phyloP scores from a whole-genome alignment of 768 basidiomycete species.

The Zangia roseola region DNA sequence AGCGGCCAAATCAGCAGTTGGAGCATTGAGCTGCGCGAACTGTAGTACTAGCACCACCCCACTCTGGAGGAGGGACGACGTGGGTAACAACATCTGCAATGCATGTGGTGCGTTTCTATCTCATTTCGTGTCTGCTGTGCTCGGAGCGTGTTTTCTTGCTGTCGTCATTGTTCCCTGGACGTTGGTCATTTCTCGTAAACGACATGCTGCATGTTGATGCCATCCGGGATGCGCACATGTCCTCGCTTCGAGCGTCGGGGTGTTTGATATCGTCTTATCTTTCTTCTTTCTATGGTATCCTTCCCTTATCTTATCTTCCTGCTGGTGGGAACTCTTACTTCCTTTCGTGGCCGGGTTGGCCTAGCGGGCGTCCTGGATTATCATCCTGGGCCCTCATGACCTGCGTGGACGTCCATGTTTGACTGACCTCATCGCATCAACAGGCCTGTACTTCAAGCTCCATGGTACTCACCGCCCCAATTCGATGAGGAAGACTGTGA shows the following conservation, averaged over 20 bases:
- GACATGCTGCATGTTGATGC: slow-evolving; percentile 21
- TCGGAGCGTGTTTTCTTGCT: slow-evolving; percentile 20
- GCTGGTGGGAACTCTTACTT: slow-evolving; percentile 2
- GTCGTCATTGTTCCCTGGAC: slow-evolving; percentile 9
- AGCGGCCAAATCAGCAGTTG: slow-evolving; percentile 45
- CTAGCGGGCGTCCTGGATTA: not conserved
- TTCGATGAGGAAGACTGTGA: slow-evolving; percentile 98
- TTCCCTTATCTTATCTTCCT: slow-evolving; percentile 28
- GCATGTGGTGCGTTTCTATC: slow-evolving; percentile 73
- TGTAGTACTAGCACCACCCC: slow-evolving; percentile 90
- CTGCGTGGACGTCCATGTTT: not conserved
- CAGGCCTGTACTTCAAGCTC: slow-evolving; percentile 97
- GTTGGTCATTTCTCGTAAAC: slow-evolving; percentile 20
- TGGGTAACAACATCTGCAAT: slow-evolving; percentile 93
- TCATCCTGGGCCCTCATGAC: not conserved
- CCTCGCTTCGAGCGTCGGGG: slow-evolving; percentile 18
- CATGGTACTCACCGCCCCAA: slow-evolving; percentile 97
- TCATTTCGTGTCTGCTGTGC: slow-evolving; percentile 27
- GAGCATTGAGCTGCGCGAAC: slow-evolving; percentile 82
- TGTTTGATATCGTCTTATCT: slow-evolving; percentile 19
- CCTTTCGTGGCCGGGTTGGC: slow-evolving; percentile 12
- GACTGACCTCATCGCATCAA: slow-evolving; percentile 18
- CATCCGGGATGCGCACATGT: slow-evolving; percentile 18
- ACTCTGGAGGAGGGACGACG: slow-evolving; percentile 85
- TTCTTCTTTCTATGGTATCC: slow-evolving; percentile 10